Base-by-base conservation (phyloP, 225 moss, liverwort and hornwort genomes). In the Marchantia polymorpha region DNA sequence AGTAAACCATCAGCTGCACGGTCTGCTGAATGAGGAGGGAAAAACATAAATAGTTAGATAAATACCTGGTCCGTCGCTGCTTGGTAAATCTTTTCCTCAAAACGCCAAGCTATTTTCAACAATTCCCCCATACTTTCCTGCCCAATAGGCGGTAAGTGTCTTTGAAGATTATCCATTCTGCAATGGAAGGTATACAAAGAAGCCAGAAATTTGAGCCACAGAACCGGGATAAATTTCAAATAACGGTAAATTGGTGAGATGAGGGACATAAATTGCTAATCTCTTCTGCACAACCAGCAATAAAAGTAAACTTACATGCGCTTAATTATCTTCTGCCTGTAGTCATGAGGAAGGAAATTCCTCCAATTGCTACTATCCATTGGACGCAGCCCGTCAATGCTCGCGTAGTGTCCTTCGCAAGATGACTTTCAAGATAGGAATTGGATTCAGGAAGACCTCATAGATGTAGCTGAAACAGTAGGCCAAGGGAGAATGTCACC, bases 21-120 rank as follows among this genome's bases (percentile, higher is more conserved):
- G n/a, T n/a, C n/a, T n/a, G n/a, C n/a, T n/a, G n/a, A n/a, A 76
- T 12, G 29, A n/a, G n/a, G n/a, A n/a, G n/a, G n/a, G 26, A 11
- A 12, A n/a, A 12, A 11, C 52, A 13, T 4, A 13, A 3, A 64
- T 8, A 55, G 14, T 55, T 55, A 23, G 91, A n/a, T n/a, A n/a
- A n/a, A n/a, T n/a, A n/a, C 93, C 89, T 89, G 89, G 78, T 91
- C 93, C 15, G 85, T 91, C 66, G 93, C 93, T 72, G 87, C 90
- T 87, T 88, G 90, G 74, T 76, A 87, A 27, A 90, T 90, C 72
- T 89, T 90, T 81, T 93, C 91, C 81, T 93, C 90, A 66, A 91
- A 91, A 64, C 90, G 89, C 83, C 87, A 84, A 14, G 93, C 89
- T 75, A 91, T 80, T 74, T 85, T 88, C 61, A 88, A 75, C 48